A percentile compares a stretch with the other conserved stretches of the same genome.
Evolutionary conservation across 2,329 filamentous ascomycete species (phyloP).

Genomic region (Lachnum nothofagi): DNA sequence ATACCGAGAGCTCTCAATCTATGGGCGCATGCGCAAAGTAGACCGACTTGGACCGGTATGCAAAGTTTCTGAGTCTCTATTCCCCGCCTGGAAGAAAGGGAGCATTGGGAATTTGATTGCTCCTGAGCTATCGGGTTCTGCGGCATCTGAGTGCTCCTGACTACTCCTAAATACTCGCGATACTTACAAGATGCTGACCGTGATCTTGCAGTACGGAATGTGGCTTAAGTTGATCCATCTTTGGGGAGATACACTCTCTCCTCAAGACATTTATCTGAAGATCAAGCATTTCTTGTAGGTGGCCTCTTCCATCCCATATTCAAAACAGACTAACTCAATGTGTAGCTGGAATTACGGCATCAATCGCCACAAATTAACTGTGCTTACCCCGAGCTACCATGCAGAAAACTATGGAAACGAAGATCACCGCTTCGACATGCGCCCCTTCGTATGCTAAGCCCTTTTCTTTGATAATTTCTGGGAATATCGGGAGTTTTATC

Average conservation of each 20-base stretch:
- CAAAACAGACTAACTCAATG: no score
- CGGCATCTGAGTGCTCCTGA: no score
- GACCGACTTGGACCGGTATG: conserved; percentile 44
- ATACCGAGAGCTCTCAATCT: conserved; percentile 44
- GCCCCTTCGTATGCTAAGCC: conserved; percentile 55
- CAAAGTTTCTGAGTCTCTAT: conserved; percentile 24
- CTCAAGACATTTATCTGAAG: conserved; percentile 9
- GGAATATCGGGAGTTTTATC: no score
- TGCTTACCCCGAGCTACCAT: conserved; percentile 24
- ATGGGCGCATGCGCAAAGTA: conserved; percentile 42
- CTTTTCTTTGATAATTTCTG: no score
- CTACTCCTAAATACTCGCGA: no score
- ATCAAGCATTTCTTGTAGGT: conserved; percentile 29
- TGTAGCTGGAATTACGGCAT: conserved; percentile 44
- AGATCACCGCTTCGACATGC: conserved; percentile 53
- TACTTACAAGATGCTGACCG: no score
- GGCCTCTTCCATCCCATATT: no score
- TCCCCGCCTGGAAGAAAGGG: no score
- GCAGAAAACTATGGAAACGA: conserved; percentile 47
- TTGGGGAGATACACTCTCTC: conserved; percentile 36
- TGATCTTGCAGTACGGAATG: conserved; percentile 43
- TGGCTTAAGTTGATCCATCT: conserved; percentile 43
- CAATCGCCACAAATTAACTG: conserved; percentile 52
- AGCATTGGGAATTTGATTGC: neutral
- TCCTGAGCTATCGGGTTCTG: conserved; percentile 26